These are phyloP conservation scores for Beauveria bassiana DNA, from an alignment of 2,329 filamentous ascomycete species.

Conservation along the genomic window DNA sequence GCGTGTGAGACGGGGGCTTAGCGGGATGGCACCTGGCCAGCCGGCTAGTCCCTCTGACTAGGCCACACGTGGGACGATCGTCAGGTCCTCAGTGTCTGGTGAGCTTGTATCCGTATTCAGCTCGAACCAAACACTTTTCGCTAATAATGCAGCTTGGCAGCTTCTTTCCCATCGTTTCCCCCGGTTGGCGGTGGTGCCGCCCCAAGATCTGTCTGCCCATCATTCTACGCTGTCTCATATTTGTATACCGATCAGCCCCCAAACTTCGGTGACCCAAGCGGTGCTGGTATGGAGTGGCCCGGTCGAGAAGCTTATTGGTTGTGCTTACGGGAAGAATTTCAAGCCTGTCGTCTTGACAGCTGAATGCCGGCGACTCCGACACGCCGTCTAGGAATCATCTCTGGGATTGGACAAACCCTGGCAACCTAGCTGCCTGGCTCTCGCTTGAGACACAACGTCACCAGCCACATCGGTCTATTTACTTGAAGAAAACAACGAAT, in stretches of 20 bases:
- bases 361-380: background rate
- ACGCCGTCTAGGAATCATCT: background rate
- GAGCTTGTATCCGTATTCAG: background rate
- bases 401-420: background rate
- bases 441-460: background rate
- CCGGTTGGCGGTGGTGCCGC: background rate
- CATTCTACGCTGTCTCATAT: background rate
- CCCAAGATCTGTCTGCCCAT: background rate
- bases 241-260: background rate
- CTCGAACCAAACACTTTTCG: background rate
- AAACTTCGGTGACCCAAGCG: background rate
- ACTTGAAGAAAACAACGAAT: background rate
- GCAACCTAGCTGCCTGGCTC: background rate
- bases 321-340: background rate
- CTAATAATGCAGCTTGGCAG: background rate
- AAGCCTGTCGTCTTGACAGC: background rate
- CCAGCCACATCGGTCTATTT: background rate
- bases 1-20: background rate
- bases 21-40: background rate
- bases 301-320: background rate
- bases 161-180: background rate
- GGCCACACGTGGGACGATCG: conserved; percentile 4
- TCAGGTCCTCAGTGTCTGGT: conserved; percentile 2
- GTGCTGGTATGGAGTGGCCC: background rate
- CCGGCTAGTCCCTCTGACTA: conserved; percentile 2